Percentiles rank a stretch among this genome's conserved stretches.
Evolutionary conservation across 495 filamentous ascomycete genomes (phyloP).

Genomic region (Eremomyces bilateralis): DNA sequence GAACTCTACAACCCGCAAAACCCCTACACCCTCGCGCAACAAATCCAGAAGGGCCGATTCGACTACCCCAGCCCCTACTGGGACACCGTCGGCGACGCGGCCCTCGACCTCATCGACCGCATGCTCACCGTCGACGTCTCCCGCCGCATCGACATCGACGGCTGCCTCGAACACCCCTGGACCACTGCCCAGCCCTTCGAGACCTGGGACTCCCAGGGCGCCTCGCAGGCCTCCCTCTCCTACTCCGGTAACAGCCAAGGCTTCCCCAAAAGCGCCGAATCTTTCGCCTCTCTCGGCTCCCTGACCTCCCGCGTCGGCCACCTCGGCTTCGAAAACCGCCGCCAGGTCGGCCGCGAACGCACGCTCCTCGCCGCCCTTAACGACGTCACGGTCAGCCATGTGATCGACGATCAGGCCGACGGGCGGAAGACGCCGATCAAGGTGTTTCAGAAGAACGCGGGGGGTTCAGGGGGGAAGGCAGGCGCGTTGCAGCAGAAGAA

Average conservation of each 20-base stretch:
- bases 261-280: slow-evolving; percentile 18
- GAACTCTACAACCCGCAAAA: slow-evolving; percentile 60
- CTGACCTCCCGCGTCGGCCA: slow-evolving; percentile 60
- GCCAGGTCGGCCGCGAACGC: slow-evolving; percentile 58
- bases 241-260: slow-evolving; percentile 7
- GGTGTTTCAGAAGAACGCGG: slow-evolving; percentile 57
- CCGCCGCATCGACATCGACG: slow-evolving; percentile 65
- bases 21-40: slow-evolving; percentile 69
- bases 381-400: slow-evolving; percentile 44
- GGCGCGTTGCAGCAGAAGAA: slow-evolving; percentile 3
- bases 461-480: slow-evolving; percentile 5
- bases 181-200: too few relatives aligned
- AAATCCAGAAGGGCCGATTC: slow-evolving; percentile 74
- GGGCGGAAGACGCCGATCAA: slow-evolving; percentile 45
- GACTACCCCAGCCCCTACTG: slow-evolving; percentile 97
- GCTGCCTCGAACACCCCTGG: slow-evolving; percentile 88
- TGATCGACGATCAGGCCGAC: slow-evolving; percentile 30
- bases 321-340: slow-evolving; percentile 66
- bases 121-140: slow-evolving; percentile 83
- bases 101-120: slow-evolving; percentile 78
- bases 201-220: too few relatives aligned
- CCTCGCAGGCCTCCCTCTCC: slow-evolving; percentile 12
- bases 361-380: slow-evolving; percentile 72
- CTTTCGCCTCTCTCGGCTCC: slow-evolving; percentile 79
- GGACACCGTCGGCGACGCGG: slow-evolving; percentile 79